These are phyloP conservation scores for Potentilla sterilis DNA, from an alignment of 306 rosid genomes.

Conservation along the genomic window DNA sequence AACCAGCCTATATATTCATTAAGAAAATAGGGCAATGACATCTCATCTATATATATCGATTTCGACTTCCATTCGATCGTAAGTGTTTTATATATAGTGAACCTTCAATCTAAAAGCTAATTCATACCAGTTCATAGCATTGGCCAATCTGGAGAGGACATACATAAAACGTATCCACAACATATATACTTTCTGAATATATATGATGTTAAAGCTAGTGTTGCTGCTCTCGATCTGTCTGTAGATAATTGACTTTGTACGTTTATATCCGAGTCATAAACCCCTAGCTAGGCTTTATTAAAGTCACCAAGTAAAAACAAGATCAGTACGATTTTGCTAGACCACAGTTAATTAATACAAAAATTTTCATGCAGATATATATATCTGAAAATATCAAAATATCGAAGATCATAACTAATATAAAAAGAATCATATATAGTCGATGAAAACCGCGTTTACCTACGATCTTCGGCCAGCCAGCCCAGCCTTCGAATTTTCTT, in stretches of 20 bases:
- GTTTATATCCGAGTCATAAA: neutral
- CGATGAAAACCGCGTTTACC: constrained; percentile 6
- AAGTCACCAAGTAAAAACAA: neutral
- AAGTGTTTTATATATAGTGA: neutral
- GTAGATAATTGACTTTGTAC: neutral
- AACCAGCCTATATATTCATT: neutral
- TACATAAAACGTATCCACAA: too few relatives aligned
- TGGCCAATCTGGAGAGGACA: neutral
- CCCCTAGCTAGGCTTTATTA: neutral
- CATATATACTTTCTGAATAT: too few relatives aligned
- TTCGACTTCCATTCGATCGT: neutral
- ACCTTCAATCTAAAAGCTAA: too few relatives aligned
- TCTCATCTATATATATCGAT: neutral
- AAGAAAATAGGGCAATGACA: neutral
- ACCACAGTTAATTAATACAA: neutral
- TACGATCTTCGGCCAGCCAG: neutral
- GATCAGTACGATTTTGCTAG: neutral
- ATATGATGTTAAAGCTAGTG: too few relatives aligned
- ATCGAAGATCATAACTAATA: neutral
- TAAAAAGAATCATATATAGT: neutral
- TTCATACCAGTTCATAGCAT: too few relatives aligned
- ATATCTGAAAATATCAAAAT: neutral
- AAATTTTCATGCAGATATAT: neutral
- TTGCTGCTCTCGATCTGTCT: too few relatives aligned
- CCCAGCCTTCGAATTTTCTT: neutral